Percentiles rank a stretch among this genome's conserved stretches.
Evolutionary conservation across 352 stramenopile species (phyloP).

Genomic region (Phytophthora pseudosyringae): DNA sequence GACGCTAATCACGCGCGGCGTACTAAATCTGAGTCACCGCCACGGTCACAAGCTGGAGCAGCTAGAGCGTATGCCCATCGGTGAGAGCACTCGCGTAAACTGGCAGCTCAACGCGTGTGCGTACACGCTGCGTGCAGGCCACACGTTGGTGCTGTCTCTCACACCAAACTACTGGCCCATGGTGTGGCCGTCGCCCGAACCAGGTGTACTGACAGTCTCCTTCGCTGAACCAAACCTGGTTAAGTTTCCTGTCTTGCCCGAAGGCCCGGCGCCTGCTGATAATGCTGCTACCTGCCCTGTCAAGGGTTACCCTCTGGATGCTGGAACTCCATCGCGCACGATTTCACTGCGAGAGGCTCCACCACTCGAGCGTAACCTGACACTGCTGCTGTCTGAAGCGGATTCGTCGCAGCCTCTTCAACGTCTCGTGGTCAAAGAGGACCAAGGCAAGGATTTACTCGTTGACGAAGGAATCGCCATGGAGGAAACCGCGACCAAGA

Average conservation of each 20-base stretch:
- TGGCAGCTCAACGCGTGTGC: constrained; percentile 56
- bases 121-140: constrained; percentile 40
- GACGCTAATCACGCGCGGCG: constrained; percentile 48
- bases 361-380: constrained; percentile 41
- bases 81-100: constrained; percentile 30
- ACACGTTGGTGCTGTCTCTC: constrained; percentile 44
- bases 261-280: background rate
- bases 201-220: constrained; percentile 36
- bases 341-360: constrained; percentile 45
- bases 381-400: constrained; percentile 46
- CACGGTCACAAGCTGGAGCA: constrained; percentile 40
- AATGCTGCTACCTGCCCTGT: constrained; percentile 28
- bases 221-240: constrained; percentile 41
- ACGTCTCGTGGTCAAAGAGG: constrained; percentile 43
- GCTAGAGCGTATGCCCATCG: constrained; percentile 42
- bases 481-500: constrained; percentile 53
- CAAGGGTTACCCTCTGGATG: constrained; percentile 42
- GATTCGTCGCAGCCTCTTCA: constrained; percentile 36
- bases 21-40: constrained; percentile 56
- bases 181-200: constrained; percentile 55
- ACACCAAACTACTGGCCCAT: constrained; percentile 62
- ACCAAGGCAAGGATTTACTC: constrained; percentile 56
- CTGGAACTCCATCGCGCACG: constrained; percentile 32
- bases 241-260: constrained; percentile 41
- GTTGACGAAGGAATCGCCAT: constrained; percentile 54